phyloP scores from a whole-genome alignment of 768 basidiomycete species.

The Dictyophora rubrovolvata region DNA sequence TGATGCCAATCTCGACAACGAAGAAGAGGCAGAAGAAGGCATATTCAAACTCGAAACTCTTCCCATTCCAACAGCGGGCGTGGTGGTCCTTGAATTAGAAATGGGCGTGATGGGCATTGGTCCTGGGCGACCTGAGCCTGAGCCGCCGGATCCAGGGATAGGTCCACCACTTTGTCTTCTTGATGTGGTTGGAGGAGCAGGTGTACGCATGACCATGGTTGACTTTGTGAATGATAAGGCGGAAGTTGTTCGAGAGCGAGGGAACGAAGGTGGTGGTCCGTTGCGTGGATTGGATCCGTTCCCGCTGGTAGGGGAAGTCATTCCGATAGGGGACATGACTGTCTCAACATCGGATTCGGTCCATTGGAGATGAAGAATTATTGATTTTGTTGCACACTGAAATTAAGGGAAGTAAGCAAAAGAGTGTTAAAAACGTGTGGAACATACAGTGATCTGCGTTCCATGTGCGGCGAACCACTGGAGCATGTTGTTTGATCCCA shows the following conservation, averaged over 20 bases:
- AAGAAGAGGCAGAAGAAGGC: constrained; percentile 16
- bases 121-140: constrained; percentile 28
- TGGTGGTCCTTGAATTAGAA: constrained; percentile 27
- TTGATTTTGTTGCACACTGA: constrained; percentile 81
- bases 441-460: constrained; percentile 74
- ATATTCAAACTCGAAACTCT: constrained; percentile 25
- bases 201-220: constrained; percentile 26
- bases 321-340: constrained; percentile 6
- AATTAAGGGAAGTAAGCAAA: neutral
- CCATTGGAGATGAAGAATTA: constrained; percentile 82
- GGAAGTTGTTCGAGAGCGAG: constrained; percentile 32
- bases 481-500: constrained; percentile 79
- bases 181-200: too few relatives aligned
- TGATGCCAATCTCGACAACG: constrained; percentile 27
- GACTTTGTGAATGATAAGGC: constrained; percentile 46
- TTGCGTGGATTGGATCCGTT: constrained; percentile 6
- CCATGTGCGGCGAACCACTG: constrained; percentile 93
- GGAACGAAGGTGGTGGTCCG: constrained; percentile 18
- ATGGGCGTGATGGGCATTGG: constrained; percentile 40
- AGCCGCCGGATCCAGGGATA: constrained; percentile 10
- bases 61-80: constrained; percentile 25
- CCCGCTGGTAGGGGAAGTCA: neutral
- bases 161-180: constrained; percentile 18
- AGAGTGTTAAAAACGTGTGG: neutral
- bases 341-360: constrained; percentile 37